These are phyloP conservation scores for Claviceps capensis DNA, from an alignment of 2,329 filamentous ascomycete genomes.

Conservation along the genomic window DNA sequence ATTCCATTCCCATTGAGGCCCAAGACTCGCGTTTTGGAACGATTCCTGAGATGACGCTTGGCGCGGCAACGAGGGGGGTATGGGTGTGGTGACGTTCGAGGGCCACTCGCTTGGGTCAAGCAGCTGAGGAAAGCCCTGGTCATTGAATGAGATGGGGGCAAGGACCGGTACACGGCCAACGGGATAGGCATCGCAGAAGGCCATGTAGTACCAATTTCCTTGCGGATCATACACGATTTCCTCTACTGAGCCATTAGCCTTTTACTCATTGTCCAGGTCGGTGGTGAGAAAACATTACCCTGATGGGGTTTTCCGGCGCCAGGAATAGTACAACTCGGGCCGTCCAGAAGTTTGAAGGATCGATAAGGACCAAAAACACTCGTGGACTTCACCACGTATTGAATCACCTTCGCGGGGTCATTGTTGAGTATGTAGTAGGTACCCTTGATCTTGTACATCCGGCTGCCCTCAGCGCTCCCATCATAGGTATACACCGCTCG, in stretches of 20 bases:
- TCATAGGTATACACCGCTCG: neutral
- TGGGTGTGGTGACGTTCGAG: neutral
- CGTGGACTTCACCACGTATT: neutral
- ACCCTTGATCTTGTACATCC: constrained; percentile 1
- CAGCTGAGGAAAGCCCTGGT: neutral
- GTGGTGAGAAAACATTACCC: neutral
- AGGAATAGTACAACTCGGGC: neutral
- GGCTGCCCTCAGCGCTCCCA: neutral
- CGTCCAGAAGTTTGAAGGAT: neutral
- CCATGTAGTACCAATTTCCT: constrained; percentile 1
- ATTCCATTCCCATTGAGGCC: neutral
- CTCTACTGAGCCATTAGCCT: neutral
- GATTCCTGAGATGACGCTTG: neutral
- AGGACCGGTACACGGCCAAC: neutral
- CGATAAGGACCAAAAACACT: neutral
- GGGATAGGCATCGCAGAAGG: neutral
- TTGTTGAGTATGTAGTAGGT: neutral
- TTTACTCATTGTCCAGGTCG: neutral
- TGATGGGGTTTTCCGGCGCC: neutral
- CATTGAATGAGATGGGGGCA: neutral
- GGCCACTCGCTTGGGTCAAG: neutral
- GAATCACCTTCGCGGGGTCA: neutral
- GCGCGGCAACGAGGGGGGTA: neutral
- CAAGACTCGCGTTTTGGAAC: neutral
- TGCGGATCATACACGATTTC: neutral